Conservation (phyloP, 805 yeast species). For the Metschnikowia kunwiensis region DNA sequence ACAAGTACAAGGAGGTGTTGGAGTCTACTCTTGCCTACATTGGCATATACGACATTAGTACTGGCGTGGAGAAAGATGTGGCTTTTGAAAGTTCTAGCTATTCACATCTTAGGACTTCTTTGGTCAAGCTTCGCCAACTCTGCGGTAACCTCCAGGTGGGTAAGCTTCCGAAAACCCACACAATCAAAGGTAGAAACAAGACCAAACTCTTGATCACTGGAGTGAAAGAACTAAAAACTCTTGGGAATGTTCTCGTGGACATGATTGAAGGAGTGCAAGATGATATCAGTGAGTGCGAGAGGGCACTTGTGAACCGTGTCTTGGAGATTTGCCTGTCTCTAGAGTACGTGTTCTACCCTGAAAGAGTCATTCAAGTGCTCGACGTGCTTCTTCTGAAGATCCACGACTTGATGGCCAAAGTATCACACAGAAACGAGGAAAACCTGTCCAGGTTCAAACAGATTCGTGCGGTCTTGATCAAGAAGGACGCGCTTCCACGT, state of each 20-base stretch:
- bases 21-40: conserved; percentile 57
- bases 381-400: conserved; percentile 26
- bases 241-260: conserved; percentile 65
- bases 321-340: conserved; percentile 66
- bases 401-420: conserved; percentile 2
- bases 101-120: conserved; percentile 62
- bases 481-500: conserved; percentile 21
- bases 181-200: conserved; percentile 9
- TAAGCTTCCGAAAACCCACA: conserved; percentile 16
- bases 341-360: conserved; percentile 56
- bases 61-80: conserved; percentile 49
- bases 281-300: conserved; percentile 47
- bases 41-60: conserved; percentile 51
- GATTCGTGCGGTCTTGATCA: conserved; percentile 2
- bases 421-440: neutral
- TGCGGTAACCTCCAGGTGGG: conserved; percentile 77
- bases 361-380: conserved; percentile 49
- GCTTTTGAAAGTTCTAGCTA: conserved; percentile 42
- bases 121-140: conserved; percentile 64
- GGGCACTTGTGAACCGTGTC: conserved; percentile 41
- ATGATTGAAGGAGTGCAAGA: conserved; percentile 58
- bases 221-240: conserved; percentile 34
- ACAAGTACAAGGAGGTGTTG: conserved; percentile 67
- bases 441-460: conserved; percentile 1
- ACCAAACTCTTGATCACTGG: conserved; percentile 13